Evolutionary conservation across 306 rosid species (phyloP), one percentile per base, ranked within the genome.

Genomic region (Trichosanthes cucumerina): DNA sequence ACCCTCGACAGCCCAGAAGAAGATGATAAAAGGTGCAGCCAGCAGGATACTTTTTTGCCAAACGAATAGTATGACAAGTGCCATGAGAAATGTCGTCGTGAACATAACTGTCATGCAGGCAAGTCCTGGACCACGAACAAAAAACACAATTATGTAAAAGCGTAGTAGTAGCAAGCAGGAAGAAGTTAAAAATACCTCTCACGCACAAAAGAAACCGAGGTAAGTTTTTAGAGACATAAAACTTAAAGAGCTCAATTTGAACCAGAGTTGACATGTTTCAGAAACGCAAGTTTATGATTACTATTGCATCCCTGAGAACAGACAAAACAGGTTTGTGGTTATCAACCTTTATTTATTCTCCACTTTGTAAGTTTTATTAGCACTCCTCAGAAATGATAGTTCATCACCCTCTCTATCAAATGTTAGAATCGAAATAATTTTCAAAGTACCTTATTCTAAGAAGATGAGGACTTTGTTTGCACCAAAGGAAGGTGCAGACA

Each of bases 71-170:
- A 87, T 79, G 66, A 92, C 89, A 4, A 92, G 96, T 6, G 93
- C 85, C 96, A 86, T 90, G 68, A 92, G 92, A 81, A 90, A 92
- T 78, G 97, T 92, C 3, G 97, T 90, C 54, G 87, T 80, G 44
- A 92, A 90, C 90, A 92, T 89, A 47, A 92, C 93, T 11, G 91
- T 83, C 86, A 90, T 86, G 88, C 92, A 92, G 83, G 93, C 97
- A 23, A 92, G 89, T 81, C 97, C 96, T 92, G 87, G 1, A 84
- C 68, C 85, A 86, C 79, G 82, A 78, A 71, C 26, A 59, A 79
- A 82, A 81, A 72, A 62, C 33, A 44, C 36, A 68, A 68, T 80
- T 54, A 56, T 54, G 60, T 74, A 78, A 26, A 33, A 47, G 38
- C 9, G 1, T 54, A 12, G 6, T 49, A n/a, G 7, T 26, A 28